phyloP scores from a whole-genome alignment of 495 filamentous ascomycete genomes.

The Xanthoparmelia taractica region DNA sequence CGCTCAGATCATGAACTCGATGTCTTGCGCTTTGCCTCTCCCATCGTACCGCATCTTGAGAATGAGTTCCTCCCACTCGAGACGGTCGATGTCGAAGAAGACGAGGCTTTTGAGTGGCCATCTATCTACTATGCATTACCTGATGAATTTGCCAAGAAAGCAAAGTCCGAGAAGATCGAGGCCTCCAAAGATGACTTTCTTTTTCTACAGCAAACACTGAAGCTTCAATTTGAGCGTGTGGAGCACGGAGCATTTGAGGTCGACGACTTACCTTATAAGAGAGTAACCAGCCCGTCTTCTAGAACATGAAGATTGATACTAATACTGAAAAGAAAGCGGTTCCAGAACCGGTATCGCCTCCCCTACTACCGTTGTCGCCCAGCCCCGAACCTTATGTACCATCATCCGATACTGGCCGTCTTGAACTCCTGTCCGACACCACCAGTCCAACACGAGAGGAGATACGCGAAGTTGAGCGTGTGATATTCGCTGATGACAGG shows the following conservation, averaged over 20 bases:
- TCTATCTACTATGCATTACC: constrained; percentile 28
- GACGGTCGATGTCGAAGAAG: constrained; percentile 37
- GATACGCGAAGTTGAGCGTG: constrained; percentile 39
- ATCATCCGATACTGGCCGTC: constrained; percentile 37
- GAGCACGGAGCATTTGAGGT: constrained; percentile 32
- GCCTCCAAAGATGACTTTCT: constrained; percentile 34
- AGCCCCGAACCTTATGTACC: constrained; percentile 39
- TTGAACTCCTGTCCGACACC: constrained; percentile 48
- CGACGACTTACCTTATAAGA: constrained; percentile 28
- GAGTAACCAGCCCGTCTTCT: constrained; percentile 25
- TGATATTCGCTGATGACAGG: constrained; percentile 32
- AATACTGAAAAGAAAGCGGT: constrained; percentile 7
- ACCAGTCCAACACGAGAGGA: constrained; percentile 41
- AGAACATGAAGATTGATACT: neutral
- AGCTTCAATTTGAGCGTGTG: constrained; percentile 33
- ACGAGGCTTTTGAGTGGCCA: constrained; percentile 45
- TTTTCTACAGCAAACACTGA: constrained; percentile 35
- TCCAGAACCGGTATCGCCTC: constrained; percentile 46
- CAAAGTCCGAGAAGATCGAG: constrained; percentile 39
- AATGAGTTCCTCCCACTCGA: constrained; percentile 36
- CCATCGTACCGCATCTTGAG: constrained; percentile 19
- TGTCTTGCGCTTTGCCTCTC: constrained; percentile 31
- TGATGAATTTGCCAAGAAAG: constrained; percentile 20
- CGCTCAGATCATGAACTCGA: constrained; percentile 43
- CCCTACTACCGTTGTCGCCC: constrained; percentile 45